Base-by-base conservation (phyloP, 768 basidiomycete genomes). In the Russula virescens region DNA sequence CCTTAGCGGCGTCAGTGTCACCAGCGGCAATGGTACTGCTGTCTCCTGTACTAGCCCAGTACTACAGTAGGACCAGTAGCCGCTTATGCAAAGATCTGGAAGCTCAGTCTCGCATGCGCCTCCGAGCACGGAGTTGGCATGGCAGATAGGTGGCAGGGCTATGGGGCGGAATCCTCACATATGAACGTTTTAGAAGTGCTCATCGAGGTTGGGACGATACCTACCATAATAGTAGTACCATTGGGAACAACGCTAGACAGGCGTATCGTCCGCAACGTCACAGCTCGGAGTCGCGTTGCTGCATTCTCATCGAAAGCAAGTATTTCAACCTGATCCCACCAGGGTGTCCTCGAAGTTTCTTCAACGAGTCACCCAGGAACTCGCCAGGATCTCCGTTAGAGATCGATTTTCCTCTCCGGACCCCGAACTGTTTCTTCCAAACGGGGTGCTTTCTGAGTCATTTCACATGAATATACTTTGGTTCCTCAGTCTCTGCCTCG, bases 241-340 rank as follows among this genome's bases (percentile, higher is more conserved):
- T n/a, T 3, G 8, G n/a, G 14, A 23, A 35, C 3, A 35, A 47
- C 23, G 2, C 1, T 45, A 64, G 62, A 56, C 62, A 11, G 62
- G 62, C 21, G 23, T 64, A 3, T 64, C 60, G 52, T 59, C 62
- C 16, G 62, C 51, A 0, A 60, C 46, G 9, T n/a, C n/a, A n/a
- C n/a, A n/a, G n/a, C n/a, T n/a, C n/a, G n/a, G n/a, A n/a, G n/a
- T n/a, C n/a, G n/a, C n/a, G 54, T 62, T 25, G 52, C 61, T 19
- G 55, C 61, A 26, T 62, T 21, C 48, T 62, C 31, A 49, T 62
- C 23, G 61, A 62, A 40, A 57, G 61, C 55, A 62, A 62, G 50
- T 4, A 14, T 1, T 48, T 62, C 34, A 46, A 28, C 61, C 46
- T 25, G 55, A 62, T 62, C 18, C 46, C 13, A 14, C 28, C 26